Percentiles rank a stretch among this genome's conserved stretches.
These are phyloP conservation scores for Selaginella moellendorffii DNA, from an alignment of 75 land plant genomes.

Conservation along the genomic window DNA sequence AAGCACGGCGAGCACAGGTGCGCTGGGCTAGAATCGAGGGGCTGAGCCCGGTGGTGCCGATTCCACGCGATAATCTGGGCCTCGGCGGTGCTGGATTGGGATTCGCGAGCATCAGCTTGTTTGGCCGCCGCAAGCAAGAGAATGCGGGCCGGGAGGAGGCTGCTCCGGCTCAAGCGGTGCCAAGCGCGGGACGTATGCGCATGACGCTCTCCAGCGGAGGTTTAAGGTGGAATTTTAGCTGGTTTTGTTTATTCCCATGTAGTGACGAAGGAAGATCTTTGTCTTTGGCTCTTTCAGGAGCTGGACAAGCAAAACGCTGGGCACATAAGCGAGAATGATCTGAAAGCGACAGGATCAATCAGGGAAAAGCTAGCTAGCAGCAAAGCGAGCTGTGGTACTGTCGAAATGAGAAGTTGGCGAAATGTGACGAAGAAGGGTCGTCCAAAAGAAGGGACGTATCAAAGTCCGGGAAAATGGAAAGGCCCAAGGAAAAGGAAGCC, in stretches of 20 bases:
- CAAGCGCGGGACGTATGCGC: conserved; percentile 16
- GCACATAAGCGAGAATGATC: conserved; percentile 10
- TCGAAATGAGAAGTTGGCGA: too few species aligned
- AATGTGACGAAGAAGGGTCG: too few species aligned
- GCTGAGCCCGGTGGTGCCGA: too few species aligned
- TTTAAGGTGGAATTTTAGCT: conserved; percentile 12
- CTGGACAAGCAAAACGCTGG: conserved; percentile 5
- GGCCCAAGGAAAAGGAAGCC: neutral
- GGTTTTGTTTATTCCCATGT: neutral
- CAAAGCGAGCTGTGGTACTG: too few species aligned
- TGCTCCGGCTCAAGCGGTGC: neutral
- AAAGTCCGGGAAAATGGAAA: neutral
- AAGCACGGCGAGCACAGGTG: too few species aligned
- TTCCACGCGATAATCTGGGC: too few species aligned
- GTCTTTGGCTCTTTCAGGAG: conserved; percentile 12
- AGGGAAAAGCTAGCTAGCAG: too few species aligned
- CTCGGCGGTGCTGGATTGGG: too few species aligned
- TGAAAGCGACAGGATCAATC: too few species aligned
- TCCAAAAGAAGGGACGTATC: too few species aligned
- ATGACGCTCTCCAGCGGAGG: conserved; percentile 12
- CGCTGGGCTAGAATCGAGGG: too few species aligned
- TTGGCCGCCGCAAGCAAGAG: neutral
- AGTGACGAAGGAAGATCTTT: neutral
- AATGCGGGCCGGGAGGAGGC: neutral
- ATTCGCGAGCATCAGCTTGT: neutral